phyloP scores from a whole-genome alignment of 495 filamentous ascomycete species.

The Aspergillus diversus region DNA sequence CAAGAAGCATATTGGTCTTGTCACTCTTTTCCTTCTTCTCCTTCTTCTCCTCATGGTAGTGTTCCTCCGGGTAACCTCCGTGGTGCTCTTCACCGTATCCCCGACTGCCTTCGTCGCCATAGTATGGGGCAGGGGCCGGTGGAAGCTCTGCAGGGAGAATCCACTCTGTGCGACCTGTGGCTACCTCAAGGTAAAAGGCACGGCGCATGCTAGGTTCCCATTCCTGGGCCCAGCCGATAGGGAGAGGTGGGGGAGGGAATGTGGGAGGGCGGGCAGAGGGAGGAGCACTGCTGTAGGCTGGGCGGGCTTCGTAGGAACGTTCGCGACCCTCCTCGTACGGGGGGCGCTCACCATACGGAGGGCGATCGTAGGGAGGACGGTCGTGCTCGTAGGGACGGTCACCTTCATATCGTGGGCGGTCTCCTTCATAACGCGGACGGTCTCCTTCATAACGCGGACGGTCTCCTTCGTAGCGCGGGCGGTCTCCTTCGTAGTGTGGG shows the following conservation, averaged over 20 bases:
- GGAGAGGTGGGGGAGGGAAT: constrained; percentile 53
- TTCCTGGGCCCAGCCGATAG: constrained; percentile 60
- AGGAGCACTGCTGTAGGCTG: constrained; percentile 18
- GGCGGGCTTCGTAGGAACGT: constrained; percentile 16
- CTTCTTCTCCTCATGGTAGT: constrained; percentile 27
- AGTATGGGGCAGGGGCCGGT: constrained; percentile 24
- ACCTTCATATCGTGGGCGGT: constrained; percentile 7
- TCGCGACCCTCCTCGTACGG: constrained; percentile 21
- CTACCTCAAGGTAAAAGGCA: constrained; percentile 63
- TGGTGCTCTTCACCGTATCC: background rate
- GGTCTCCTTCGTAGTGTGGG: constrained; percentile 15
- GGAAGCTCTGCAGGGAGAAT: constrained; percentile 46
- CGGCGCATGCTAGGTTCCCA: constrained; percentile 61
- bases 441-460: constrained; percentile 25
- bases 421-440: constrained; percentile 9
- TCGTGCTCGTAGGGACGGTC: constrained; percentile 16
- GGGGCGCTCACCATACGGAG: constrained; percentile 16
- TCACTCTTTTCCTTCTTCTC: constrained; percentile 52
- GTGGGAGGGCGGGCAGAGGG: constrained; percentile 37
- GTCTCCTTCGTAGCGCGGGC: constrained; percentile 21
- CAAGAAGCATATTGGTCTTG: constrained; percentile 48
- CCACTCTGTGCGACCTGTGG: constrained; percentile 64
- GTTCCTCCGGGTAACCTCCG: background rate
- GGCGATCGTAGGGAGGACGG: constrained; percentile 26
- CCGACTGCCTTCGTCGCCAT: background rate